Base-by-base conservation (phyloP, 2,329 filamentous ascomycete genomes). In the Stenocarpella maydis region DNA sequence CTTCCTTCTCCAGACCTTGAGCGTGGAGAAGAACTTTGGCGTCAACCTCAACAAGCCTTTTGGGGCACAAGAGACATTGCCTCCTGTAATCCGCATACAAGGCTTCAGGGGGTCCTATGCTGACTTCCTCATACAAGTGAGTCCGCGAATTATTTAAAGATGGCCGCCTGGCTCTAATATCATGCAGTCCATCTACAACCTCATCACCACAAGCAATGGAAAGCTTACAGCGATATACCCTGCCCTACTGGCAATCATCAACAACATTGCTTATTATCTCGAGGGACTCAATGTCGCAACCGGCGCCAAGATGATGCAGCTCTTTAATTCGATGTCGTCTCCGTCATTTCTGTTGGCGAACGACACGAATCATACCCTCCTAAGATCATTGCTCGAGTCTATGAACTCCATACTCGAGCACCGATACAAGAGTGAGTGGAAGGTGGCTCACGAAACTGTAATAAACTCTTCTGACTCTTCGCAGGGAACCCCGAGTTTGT, bases 1-100 rank as follows among this genome's bases (percentile, higher is more conserved):
- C n/a, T 98, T 99, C 78, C 87, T 98, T 52, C 82, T 99, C 49
- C 96, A 99, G 80, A 98, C 96, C 0, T 83, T 99, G 76, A 98
- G 95, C 76, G 94, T 97, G 2, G 96, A 98, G 80, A 88, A 91
- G 68, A 94, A 92, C 72, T 98, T 98, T 80, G 95, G 94, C 37
- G 88, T 91, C 76, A 95, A 94, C 75, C 85, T 99, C 63, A 98
- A 98, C 81, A 95, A 94, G 80, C 86, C 85, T 19, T 98, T 99
- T 74, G 91, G 94, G 72, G 92, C 90, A 1, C 95, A 98, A 78
- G 94, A 98, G 66, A 95, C 92, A 6, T 83, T 99, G 19, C 96
- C 96, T 15, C 80, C 88, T 19, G 91, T 89, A 58, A 95, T 99
- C 75, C 88, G 93, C 70, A 90, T 99, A 72, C 86, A 88, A 15